A percentile compares a stretch with the other conserved stretches of the same genome.
phyloP scores from a whole-genome alignment of 106 monocot genomes.

The Allium sativum region DNA sequence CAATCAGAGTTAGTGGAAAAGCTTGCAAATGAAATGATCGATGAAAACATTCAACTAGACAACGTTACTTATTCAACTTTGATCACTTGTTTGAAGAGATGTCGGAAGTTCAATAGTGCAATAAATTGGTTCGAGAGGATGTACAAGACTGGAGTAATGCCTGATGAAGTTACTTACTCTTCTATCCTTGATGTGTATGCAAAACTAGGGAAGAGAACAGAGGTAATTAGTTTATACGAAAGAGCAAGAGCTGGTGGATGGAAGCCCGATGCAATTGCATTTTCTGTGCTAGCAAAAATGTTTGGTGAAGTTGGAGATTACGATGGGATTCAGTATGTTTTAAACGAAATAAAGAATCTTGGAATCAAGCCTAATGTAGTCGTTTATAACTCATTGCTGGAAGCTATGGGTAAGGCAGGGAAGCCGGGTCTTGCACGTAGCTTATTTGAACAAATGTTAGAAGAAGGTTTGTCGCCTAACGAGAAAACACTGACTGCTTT shows the following conservation, averaged over 20 bases:
- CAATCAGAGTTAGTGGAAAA: conserved; percentile 45
- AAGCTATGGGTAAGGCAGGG: conserved; percentile 68
- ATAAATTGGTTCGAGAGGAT: conserved; percentile 86
- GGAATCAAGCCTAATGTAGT: conserved; percentile 58
- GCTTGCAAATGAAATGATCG: conserved; percentile 63
- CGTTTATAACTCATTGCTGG: conserved; percentile 76
- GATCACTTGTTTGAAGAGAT: conserved; percentile 66
- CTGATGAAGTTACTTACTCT: conserved; percentile 96
- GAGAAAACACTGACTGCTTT: conserved; percentile 77
- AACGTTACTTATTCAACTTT: conserved; percentile 93
- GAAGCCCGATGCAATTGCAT: conserved; percentile 72
- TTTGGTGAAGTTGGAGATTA: conserved; percentile 76
- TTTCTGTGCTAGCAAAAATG: conserved; percentile 69
- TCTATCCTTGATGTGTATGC: conserved; percentile 76
- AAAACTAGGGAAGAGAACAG: conserved; percentile 50
- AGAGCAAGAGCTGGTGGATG: conserved; percentile 60
- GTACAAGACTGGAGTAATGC: conserved; percentile 59
- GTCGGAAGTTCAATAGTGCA: conserved; percentile 43
- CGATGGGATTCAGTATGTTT: conserved; percentile 73
- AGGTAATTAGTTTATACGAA: conserved; percentile 59
- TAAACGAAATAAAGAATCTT: conserved; percentile 49
- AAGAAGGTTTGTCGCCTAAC: conserved; percentile 45
- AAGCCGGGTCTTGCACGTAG: conserved; percentile 61
- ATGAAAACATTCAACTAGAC: conserved; percentile 33
- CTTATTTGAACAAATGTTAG: conserved; percentile 77